Conservation (phyloP, 2,329 filamentous ascomycete genomes). For the Didymella arachidicola region DNA sequence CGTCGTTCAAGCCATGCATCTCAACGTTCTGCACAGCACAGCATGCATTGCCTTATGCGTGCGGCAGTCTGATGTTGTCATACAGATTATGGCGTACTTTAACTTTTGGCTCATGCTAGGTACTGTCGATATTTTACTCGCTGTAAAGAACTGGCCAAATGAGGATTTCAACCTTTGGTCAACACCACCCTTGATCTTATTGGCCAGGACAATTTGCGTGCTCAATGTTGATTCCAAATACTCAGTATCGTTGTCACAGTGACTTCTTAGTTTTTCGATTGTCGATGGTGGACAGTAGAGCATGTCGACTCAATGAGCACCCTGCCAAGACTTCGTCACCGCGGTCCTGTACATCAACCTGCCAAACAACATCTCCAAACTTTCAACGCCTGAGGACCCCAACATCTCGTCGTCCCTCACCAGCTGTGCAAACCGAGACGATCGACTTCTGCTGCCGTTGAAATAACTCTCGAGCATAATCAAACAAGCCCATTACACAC, state of each 20-base stretch:
- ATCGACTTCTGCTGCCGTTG: neutral
- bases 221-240: neutral
- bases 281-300: neutral
- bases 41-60: neutral
- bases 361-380: conserved; percentile 1
- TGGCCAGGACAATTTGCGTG: neutral
- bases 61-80: neutral
- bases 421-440: neutral
- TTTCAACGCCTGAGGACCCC: neutral
- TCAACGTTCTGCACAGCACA: neutral
- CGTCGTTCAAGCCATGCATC: neutral
- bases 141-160: neutral
- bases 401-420: neutral
- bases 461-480: neutral
- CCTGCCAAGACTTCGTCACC: conserved; percentile 17
- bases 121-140: neutral
- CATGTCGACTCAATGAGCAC: neutral
- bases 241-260: neutral
- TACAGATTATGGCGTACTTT: neutral
- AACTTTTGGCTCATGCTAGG: neutral
- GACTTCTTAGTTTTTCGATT: neutral
- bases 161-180: neutral
- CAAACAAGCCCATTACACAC: neutral
- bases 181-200: neutral
- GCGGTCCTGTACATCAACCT: conserved; percentile 2